Base-by-base conservation (phyloP, 305 asterid species). In the Solanum hybrid region DNA sequence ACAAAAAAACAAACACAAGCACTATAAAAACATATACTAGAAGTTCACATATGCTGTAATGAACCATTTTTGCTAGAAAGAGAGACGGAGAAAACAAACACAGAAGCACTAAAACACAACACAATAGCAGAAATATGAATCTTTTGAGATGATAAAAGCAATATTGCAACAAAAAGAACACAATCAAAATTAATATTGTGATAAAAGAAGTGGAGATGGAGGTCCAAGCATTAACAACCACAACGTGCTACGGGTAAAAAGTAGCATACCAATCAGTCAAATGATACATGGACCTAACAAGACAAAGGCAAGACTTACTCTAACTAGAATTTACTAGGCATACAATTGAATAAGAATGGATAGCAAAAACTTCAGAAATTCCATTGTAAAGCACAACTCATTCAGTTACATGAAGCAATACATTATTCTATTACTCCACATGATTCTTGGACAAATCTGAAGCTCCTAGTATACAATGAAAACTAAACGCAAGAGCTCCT, bases 361-460 rank as follows among this genome's bases (percentile, higher is more conserved):
- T 13, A 22, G 51, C 51, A 57, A 86, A 57, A 86, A 33, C 46
- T 34, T 57, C 88, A 86, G 34, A 86, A 57, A 86, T 22, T 86
- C 77, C 77, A 33, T 64, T 7, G 13, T 57, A 85, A 31, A 33
- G 31, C 22, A 51, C n/a, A 85, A 57, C 29, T 85, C 61, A 51
- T 84, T 51, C 88, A 29, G 75, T 84, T 84, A 84, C 88, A 29
- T 83, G 87, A 46, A 82, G 31, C 69, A 26, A 82, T 40, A 84
- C 42, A 18, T 51, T 31, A 84, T 61, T 51, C 40, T 84, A 33
- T 51, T 46, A 11, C 73, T 33, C 33, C 88, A 33, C 46, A 61
- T 85, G 88, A 85, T 57, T 61, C 77, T 36, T 85, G 46, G 7
- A 85, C 88, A 85, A 57, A 85, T 84, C n/a, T 85, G 51, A 85